A percentile compares a stretch with the other conserved stretches of the same genome.
phyloP scores from a whole-genome alignment of 345 rosid genomes.

The Gossypium mustelinum region DNA sequence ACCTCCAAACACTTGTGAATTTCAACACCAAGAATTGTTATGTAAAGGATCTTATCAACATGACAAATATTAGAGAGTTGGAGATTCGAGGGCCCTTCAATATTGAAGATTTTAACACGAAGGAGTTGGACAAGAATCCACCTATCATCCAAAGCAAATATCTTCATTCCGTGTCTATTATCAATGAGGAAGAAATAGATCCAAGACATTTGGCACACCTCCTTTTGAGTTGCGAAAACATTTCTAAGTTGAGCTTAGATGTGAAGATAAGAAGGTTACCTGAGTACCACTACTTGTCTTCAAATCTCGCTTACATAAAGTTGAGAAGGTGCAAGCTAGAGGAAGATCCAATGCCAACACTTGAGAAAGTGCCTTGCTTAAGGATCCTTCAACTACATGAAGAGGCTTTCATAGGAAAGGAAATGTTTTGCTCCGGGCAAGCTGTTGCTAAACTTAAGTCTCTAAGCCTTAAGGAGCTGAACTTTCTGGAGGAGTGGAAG shows the following conservation, averaged over 20 bases:
- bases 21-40: neutral
- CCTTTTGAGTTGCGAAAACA: neutral
- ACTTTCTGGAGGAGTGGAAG: constrained; percentile 17
- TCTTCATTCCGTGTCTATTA: neutral
- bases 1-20: neutral
- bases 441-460: constrained; percentile 10
- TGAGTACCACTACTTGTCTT: neutral
- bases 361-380: neutral
- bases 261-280: neutral
- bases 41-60: neutral
- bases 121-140: neutral
- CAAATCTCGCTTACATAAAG: neutral
- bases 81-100: neutral
- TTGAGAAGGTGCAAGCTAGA: neutral
- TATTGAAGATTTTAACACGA: neutral
- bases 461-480: neutral
- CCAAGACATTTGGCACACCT: neutral
- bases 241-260: neutral
- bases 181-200: neutral
- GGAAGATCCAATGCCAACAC: constrained; percentile 8
- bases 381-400: neutral
- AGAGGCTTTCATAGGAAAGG: neutral
- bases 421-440: constrained; percentile 15
- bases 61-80: neutral
- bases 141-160: neutral